Conservation (phyloP, 345 rosid species). For the Cardiospermum halicacabum region DNA sequence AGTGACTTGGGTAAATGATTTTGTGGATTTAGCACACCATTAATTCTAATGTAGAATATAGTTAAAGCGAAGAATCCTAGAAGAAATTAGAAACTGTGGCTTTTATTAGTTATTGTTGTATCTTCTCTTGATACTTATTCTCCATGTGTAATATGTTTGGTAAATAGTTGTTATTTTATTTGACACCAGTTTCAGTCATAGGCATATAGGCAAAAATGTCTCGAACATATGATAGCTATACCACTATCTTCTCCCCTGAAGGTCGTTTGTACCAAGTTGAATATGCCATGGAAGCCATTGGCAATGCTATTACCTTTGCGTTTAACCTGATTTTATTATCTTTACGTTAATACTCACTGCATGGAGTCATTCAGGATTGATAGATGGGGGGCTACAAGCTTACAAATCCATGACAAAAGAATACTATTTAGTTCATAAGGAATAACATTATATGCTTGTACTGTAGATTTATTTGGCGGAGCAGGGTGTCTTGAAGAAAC, state of each 20-base stretch:
- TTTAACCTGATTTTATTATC: slow-evolving; percentile 28
- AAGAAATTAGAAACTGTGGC: no score
- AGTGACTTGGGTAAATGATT: no score
- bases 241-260: slow-evolving; percentile 98
- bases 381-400: slow-evolving; percentile 25
- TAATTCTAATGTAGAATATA: no score
- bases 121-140: no score
- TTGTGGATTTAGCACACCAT: no score
- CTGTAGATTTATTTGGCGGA: slow-evolving; percentile 31
- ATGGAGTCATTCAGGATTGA: slow-evolving; percentile 36
- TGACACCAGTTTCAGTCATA: no score
- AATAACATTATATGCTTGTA: slow-evolving; percentile 29
- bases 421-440: slow-evolving; percentile 14
- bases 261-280: slow-evolving; percentile 99
- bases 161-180: no score
- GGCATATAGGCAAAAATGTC: not conserved
- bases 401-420: slow-evolving; percentile 29
- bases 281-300: slow-evolving; percentile 98
- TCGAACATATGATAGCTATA: slow-evolving; percentile 83
- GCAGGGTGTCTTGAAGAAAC: slow-evolving; percentile 34
- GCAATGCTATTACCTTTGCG: slow-evolving; percentile 77
- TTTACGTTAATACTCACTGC: slow-evolving; percentile 33
- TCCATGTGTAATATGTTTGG: no score
- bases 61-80: no score
- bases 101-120: no score